phyloP scores from a whole-genome alignment of 805 yeast species.

The Teunomyces barrocoloradensis region DNA sequence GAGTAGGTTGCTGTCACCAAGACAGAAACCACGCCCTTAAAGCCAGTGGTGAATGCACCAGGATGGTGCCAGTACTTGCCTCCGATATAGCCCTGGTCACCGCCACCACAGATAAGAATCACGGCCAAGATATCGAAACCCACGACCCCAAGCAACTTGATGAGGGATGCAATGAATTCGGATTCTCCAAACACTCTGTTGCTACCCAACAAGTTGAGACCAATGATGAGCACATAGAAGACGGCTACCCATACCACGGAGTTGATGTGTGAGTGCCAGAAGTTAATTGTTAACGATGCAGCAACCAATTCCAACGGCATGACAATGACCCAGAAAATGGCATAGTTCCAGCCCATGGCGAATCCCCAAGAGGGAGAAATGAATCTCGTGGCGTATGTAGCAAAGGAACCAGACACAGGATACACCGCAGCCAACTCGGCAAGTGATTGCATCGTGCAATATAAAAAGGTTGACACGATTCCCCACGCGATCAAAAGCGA shows the following conservation, averaged over 20 bases:
- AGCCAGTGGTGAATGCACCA: slow-evolving; percentile 34
- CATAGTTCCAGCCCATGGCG: slow-evolving; percentile 47
- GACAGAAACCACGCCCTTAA: slow-evolving; percentile 38
- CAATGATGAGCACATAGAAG: slow-evolving; percentile 36
- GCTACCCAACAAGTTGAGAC: slow-evolving; percentile 30
- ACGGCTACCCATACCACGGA: slow-evolving; percentile 42
- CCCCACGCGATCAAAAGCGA: slow-evolving; percentile 38
- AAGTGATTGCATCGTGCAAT: slow-evolving; percentile 43
- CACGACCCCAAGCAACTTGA: slow-evolving; percentile 37
- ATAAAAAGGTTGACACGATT: slow-evolving; percentile 37
- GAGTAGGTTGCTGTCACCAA: slow-evolving; percentile 42
- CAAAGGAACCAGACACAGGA: slow-evolving; percentile 42
- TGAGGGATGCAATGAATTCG: slow-evolving; percentile 33
- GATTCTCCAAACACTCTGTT: slow-evolving; percentile 38
- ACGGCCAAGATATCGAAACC: slow-evolving; percentile 42
- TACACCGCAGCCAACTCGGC: slow-evolving; percentile 38
- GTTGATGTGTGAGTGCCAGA: slow-evolving; percentile 38
- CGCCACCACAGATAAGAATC: slow-evolving; percentile 39
- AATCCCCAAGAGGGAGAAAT: slow-evolving; percentile 46
- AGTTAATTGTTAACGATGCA: slow-evolving; percentile 37
- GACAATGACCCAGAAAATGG: slow-evolving; percentile 44
- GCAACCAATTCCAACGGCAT: slow-evolving; percentile 44
- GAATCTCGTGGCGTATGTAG: slow-evolving; percentile 39
- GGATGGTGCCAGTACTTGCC: slow-evolving; percentile 36
- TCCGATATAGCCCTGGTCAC: slow-evolving; percentile 38